Conservation (phyloP, 352 stramenopile genomes). For the Phytophthora fragariaefolia region DNA sequence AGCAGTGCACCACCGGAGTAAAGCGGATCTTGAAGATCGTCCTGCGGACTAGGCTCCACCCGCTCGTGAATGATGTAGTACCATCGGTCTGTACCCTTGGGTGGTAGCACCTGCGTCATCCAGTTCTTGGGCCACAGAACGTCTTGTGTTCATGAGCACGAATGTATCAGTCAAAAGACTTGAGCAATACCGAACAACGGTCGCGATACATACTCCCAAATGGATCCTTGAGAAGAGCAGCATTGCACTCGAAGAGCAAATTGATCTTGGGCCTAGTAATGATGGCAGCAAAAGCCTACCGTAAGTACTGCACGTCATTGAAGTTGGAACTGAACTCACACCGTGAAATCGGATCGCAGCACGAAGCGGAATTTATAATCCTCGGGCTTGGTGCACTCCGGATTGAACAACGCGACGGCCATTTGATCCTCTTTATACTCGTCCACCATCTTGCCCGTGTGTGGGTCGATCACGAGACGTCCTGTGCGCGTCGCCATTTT, state of each 20-base stretch:
- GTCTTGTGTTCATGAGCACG: slow-evolving; percentile 40
- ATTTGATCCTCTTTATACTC: slow-evolving; percentile 78
- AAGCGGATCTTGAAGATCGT: slow-evolving; percentile 65
- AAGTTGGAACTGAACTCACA: slow-evolving; percentile 41
- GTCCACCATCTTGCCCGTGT: slow-evolving; percentile 68
- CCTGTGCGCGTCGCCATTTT: slow-evolving; percentile 73
- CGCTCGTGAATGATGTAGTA: slow-evolving; percentile 79
- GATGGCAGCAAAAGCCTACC: neutral
- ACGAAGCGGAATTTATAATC: slow-evolving; percentile 57
- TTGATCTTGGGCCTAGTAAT: slow-evolving; percentile 57
- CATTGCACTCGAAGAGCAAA: slow-evolving; percentile 68
- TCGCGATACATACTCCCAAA: slow-evolving; percentile 55
- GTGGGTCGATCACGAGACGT: slow-evolving; percentile 55
- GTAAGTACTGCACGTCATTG: neutral
- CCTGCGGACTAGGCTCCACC: slow-evolving; percentile 57
- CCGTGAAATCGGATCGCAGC: slow-evolving; percentile 61
- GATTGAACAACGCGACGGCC: slow-evolving; percentile 61
- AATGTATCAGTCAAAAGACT: neutral
- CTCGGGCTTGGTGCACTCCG: slow-evolving; percentile 38
- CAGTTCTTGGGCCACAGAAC: slow-evolving; percentile 81
- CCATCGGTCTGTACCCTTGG: slow-evolving; percentile 58
- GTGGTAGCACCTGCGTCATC: slow-evolving; percentile 63
- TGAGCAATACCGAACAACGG: neutral
- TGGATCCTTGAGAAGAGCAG: slow-evolving; percentile 63
- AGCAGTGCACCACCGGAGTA: slow-evolving; percentile 61